Evolutionary conservation across 257 asterid species (phyloP).

Genomic region (Solanum sitiens): DNA sequence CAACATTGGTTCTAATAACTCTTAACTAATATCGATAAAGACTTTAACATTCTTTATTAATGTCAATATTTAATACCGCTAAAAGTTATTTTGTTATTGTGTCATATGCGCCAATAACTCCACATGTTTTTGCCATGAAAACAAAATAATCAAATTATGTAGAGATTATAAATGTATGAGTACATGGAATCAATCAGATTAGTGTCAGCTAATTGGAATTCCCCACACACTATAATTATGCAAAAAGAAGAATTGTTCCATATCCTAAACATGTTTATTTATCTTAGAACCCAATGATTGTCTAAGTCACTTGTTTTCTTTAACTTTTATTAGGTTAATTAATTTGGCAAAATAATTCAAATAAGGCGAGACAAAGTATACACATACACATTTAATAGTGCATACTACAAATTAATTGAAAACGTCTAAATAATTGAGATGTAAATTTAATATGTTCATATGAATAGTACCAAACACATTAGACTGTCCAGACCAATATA

Average conservation of each 20-base stretch:
- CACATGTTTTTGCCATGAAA: not conserved
- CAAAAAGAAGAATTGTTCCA: not conserved
- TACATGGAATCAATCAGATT: not conserved
- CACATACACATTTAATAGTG: not conserved
- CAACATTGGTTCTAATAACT: too few relatives aligned
- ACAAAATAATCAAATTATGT: not conserved
- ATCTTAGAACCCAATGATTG: not conserved
- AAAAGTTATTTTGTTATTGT: too few relatives aligned
- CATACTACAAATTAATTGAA: not conserved
- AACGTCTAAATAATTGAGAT: not conserved
- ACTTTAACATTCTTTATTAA: too few relatives aligned
- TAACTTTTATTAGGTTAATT: not conserved
- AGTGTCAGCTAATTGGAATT: not conserved
- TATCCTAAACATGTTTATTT: not conserved
- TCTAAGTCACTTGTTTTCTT: not conserved
- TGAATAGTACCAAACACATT: not conserved
- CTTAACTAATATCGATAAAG: too few relatives aligned
- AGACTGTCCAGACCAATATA: not conserved
- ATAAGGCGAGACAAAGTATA: not conserved
- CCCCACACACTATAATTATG: not conserved
- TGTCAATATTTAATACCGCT: too few relatives aligned
- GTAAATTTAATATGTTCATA: not conserved
- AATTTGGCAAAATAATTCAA: not conserved
- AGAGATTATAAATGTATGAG: not conserved
- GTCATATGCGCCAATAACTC: not conserved